Conservation (phyloP, 2,329 filamentous ascomycete species). For the Pseudocercospora eumusae region DNA sequence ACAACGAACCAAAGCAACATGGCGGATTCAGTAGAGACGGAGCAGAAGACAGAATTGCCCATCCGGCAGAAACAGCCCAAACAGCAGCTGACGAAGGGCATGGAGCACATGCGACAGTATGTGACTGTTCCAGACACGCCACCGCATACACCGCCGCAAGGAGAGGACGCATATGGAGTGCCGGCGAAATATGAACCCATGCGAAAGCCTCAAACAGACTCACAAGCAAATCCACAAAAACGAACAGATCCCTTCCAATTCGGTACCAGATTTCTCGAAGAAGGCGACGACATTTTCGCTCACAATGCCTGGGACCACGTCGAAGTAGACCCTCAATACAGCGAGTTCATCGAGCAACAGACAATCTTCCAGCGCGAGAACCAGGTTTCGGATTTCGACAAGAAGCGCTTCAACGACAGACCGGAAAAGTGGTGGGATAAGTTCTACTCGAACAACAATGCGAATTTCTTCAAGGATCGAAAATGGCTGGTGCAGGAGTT, state of each 20-base stretch:
- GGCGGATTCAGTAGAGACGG: slow-evolving; percentile 21
- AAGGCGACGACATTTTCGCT: slow-evolving; percentile 88
- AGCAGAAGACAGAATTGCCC: slow-evolving; percentile 16
- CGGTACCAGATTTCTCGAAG: slow-evolving; percentile 79
- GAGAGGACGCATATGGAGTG: slow-evolving; percentile 54
- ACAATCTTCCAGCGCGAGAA: slow-evolving; percentile 79
- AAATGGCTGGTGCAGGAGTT: slow-evolving; percentile 98
- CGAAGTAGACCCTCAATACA: slow-evolving; percentile 85
- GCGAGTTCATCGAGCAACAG: slow-evolving; percentile 80
- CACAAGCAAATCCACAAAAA: slow-evolving; percentile 76
- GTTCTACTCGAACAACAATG: slow-evolving; percentile 96
- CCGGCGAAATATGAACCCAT: slow-evolving; percentile 49
- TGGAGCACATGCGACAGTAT: slow-evolving; percentile 55
- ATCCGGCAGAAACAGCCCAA: slow-evolving; percentile 36
- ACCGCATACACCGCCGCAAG: slow-evolving; percentile 30
- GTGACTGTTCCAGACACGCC: slow-evolving; percentile 47
- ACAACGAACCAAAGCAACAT: slow-evolving; percentile 22
- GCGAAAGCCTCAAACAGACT: slow-evolving; percentile 57
- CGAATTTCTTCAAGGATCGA: slow-evolving; percentile 98
- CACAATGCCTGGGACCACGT: slow-evolving; percentile 99
- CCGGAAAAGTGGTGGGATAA: slow-evolving; percentile 97
- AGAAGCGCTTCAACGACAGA: slow-evolving; percentile 81
- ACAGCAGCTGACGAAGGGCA: slow-evolving; percentile 53
- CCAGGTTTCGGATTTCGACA: slow-evolving; percentile 92
- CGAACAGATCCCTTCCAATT: slow-evolving; percentile 93